Percentiles rank a stretch among this genome's conserved stretches.
These are phyloP conservation scores for Chrysoporthe puriensis DNA, from an alignment of 2,329 filamentous ascomycete species.

Conservation along the genomic window DNA sequence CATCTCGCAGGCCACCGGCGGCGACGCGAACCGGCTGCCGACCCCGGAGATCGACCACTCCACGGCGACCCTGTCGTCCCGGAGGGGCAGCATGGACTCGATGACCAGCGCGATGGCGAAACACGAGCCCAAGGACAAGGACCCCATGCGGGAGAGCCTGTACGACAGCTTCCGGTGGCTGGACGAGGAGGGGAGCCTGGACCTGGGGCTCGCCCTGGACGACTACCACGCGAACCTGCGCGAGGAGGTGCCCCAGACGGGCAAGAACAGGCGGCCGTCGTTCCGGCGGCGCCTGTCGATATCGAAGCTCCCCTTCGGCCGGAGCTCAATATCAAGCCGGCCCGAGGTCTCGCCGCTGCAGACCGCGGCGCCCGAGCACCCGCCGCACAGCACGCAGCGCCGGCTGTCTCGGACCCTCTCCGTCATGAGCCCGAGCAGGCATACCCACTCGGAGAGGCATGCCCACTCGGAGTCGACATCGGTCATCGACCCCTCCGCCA, in stretches of 20 bases:
- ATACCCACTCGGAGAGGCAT: conserved; percentile 42
- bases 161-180: conserved; percentile 74
- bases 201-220: conserved; percentile 68
- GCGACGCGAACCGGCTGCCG: conserved; percentile 36
- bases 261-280: conserved; percentile 57
- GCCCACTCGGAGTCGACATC: conserved; percentile 47
- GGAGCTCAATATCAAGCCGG: conserved; percentile 53
- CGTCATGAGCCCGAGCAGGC: conserved; percentile 52
- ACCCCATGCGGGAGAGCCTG: conserved; percentile 54
- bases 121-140: conserved; percentile 28
- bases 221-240: conserved; percentile 70
- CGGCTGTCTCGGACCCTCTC: conserved; percentile 60
- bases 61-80: conserved; percentile 37
- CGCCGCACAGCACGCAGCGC: conserved; percentile 36
- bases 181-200: conserved; percentile 72
- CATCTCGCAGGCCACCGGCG: conserved; percentile 51
- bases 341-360: conserved; percentile 44
- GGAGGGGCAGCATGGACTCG: conserved; percentile 38
- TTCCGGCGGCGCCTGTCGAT: conserved; percentile 76
- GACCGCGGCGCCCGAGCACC: conserved; percentile 27
- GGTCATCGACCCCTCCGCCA: conserved; percentile 70
- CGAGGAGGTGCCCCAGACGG: conserved; percentile 49
- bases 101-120: conserved; percentile 28
- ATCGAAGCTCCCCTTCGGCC: conserved; percentile 65
- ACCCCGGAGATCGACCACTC: conserved; percentile 37